Evolutionary conservation across 1,284 basidiomycete species (phyloP), one percentile per base, ranked within the genome.

Genomic region (Cutaneotrichosporon curvatum): DNA sequence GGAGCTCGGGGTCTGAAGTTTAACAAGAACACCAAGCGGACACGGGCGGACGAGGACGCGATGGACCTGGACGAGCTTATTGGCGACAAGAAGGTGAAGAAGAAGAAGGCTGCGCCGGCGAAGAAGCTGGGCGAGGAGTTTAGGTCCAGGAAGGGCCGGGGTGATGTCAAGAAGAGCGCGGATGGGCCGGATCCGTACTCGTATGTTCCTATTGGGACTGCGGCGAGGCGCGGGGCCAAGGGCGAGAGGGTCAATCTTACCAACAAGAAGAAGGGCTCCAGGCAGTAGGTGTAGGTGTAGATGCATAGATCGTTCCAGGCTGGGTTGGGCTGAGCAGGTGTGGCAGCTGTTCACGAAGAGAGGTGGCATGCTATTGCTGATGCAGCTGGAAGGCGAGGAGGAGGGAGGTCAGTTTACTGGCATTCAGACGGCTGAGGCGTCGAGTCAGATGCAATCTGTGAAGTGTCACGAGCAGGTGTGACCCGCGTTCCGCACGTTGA

Each of bases 21-120:
- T 74, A 89, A 96, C 75, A 97, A 97, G 74, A 87, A 96, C 64
- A 94, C 87, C 21, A 94, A 92, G 73, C 87, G 90, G 62, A 79
- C 85, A 48, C 73, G 90, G 51, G 78, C 83, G 44, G 83, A 82
- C 56, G 51, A 59, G 31, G 56, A 56, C 28, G 59, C 56, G 25
- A 58, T 65, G 50, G 63, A 62, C 40, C 44, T 62, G 23, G 65
- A 66, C 38, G 85, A 84, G 59, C 86, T 86, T 81, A 81, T 68
- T 8, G 81, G 80, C 50, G 75, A 71, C 15, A 70, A 72, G 33
- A 55, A 63, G 65, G 81, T 78, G 60, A 68, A 73, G 47, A 71
- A 70, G 61, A 49, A 53, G 43, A 49, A 51, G 47, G 34, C 32
- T 18, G 34, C 43, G 43, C 12, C 41, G 12, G 20, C 35, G 16